Conservation (phyloP, 805 yeast species). For the Teunomyces gatunensis region DNA sequence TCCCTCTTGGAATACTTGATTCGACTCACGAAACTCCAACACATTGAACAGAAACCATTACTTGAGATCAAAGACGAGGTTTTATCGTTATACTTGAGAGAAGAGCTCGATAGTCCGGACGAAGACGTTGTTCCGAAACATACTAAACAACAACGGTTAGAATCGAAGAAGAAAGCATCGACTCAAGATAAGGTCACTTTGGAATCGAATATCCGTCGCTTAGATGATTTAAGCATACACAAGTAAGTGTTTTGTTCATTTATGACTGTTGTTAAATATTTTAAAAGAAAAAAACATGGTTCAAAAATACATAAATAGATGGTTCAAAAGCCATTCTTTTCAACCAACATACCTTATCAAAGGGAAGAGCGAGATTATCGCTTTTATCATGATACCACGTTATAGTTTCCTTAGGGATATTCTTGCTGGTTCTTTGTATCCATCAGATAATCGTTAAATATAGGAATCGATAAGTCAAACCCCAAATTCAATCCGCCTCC, state of each 20-base stretch:
- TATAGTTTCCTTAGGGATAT: not conserved
- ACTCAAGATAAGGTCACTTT: constrained; percentile 11
- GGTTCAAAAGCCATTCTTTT: not conserved
- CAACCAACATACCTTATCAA: no score
- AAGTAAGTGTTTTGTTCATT: constrained; percentile 1
- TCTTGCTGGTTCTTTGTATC: not conserved
- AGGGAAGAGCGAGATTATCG: not conserved
- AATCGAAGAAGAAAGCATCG: constrained; percentile 10
- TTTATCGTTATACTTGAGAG: constrained; percentile 56
- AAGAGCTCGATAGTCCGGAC: constrained; percentile 37
- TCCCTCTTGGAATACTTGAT: constrained; percentile 64
- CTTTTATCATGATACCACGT: not conserved
- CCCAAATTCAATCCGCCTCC: constrained; percentile 8
- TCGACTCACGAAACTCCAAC: constrained; percentile 58
- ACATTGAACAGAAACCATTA: constrained; percentile 53
- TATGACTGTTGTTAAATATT: not conserved
- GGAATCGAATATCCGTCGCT: constrained; percentile 33
- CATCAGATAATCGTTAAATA: constrained; percentile 5
- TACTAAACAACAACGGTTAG: constrained; percentile 12
- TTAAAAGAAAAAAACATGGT: not conserved
- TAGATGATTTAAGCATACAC: constrained; percentile 26
- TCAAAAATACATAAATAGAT: constrained; percentile 2
- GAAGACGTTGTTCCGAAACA: constrained; percentile 14
- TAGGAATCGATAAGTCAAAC: constrained; percentile 10
- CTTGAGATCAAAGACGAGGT: constrained; percentile 64